phyloP scores from a whole-genome alignment of 2,329 filamentous ascomycete species.

The Diplodia mutila region DNA sequence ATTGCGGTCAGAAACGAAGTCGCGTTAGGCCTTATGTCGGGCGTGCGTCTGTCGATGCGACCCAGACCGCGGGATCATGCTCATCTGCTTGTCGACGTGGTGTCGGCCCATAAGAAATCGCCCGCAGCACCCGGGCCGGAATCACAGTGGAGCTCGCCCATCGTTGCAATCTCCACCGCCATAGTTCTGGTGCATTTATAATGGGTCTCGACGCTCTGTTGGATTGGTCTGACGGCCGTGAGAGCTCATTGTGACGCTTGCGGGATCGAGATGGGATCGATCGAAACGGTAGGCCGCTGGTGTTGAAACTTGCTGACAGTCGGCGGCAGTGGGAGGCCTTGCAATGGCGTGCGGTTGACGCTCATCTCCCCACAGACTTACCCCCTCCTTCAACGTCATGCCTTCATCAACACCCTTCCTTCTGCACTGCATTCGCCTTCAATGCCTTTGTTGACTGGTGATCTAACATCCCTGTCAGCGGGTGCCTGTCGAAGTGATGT shows the following conservation, averaged over 20 bases:
- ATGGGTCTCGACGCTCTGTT: not conserved
- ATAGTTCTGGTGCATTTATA: not conserved
- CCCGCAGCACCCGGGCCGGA: not conserved
- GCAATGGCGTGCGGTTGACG: conserved; percentile 8
- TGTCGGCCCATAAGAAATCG: conserved; percentile 18
- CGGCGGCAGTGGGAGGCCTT: conserved; percentile 13
- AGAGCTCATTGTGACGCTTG: conserved; percentile 4
- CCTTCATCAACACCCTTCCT: not conserved
- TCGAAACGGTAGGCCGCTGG: conserved; percentile 18
- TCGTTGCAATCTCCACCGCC: not conserved
- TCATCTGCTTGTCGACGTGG: conserved; percentile 2
- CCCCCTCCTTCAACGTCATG: not conserved
- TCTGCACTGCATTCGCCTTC: not conserved
- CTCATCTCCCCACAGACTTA: not conserved
- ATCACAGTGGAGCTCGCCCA: not conserved
- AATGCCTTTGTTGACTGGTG: not conserved
- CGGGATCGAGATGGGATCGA: conserved; percentile 11
- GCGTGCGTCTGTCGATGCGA: conserved; percentile 11
- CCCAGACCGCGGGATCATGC: conserved; percentile 5
- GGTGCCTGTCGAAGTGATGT: not conserved
- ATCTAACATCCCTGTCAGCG: not conserved
- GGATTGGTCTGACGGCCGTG: not conserved
- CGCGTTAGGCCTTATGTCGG: conserved; percentile 20
- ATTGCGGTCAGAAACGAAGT: conserved; percentile 8
- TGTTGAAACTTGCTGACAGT: conserved; percentile 21